Percentiles rank a stretch among this genome's conserved stretches.
These are phyloP conservation scores for Closterium sp. DNA, from an alignment of 139 green algal genomes.

Conservation along the genomic window DNA sequence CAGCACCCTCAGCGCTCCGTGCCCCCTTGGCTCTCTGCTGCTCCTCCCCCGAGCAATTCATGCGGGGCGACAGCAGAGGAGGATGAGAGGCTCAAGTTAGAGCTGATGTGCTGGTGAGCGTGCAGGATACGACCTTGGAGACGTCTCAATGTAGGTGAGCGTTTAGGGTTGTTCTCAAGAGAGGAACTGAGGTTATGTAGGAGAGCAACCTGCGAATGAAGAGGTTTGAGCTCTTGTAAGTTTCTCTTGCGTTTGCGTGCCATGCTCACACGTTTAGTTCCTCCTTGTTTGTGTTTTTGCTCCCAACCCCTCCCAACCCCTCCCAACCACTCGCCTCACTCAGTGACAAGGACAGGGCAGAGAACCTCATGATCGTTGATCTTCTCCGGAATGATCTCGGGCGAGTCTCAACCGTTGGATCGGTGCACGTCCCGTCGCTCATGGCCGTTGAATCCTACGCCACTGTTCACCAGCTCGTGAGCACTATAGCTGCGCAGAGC, in stretches of 20 bases:
- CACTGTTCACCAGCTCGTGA: constrained; percentile 76
- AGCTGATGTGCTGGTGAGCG: too few species aligned
- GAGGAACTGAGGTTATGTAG: too few species aligned
- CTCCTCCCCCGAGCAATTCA: too few species aligned
- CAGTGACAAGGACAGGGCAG: constrained; percentile 90
- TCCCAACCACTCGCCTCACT: neutral
- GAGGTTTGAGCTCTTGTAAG: neutral
- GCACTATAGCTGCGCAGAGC: constrained; percentile 75
- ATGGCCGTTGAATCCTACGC: constrained; percentile 92
- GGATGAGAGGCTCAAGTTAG: constrained; percentile 63
- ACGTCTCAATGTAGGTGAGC: too few species aligned
- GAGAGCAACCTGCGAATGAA: neutral
- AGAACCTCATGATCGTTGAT: constrained; percentile 99
- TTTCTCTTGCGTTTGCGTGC: neutral
- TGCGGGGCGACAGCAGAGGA: constrained; percentile 43
- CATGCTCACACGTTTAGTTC: neutral
- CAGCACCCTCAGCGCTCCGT: too few species aligned
- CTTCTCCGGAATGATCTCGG: constrained; percentile 96
- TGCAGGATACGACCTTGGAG: too few species aligned
- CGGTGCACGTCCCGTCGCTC: constrained; percentile 80
- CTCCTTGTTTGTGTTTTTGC: neutral
- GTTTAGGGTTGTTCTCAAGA: too few species aligned
- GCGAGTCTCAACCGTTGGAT: constrained; percentile 65
- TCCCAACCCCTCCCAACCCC: neutral
- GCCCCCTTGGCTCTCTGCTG: too few species aligned